phyloP scores from a whole-genome alignment of 495 filamentous ascomycete species.

The Xylaria palmicola region DNA sequence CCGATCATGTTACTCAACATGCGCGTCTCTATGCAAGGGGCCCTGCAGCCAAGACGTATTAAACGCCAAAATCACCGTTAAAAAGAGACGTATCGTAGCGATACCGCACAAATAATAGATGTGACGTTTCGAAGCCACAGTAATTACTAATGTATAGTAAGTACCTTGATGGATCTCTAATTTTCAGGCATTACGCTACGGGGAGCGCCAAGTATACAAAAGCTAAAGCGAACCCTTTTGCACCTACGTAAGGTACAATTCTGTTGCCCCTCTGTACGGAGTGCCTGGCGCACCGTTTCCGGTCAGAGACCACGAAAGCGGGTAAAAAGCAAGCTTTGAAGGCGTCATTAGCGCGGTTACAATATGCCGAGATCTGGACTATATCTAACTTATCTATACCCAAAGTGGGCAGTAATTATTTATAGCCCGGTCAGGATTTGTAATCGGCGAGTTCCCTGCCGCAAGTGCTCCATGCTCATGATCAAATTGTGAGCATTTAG shows the following conservation, averaged over 20 bases:
- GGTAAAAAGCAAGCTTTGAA: background rate
- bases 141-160: background rate
- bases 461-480: no score
- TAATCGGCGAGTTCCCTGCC: no score
- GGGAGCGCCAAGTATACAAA: background rate
- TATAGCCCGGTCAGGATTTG: no score
- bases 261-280: background rate
- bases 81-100: background rate
- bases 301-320: background rate
- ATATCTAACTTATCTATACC: no score
- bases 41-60: slow-evolving; percentile 5
- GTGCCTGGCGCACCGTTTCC: no score
- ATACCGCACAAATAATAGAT: background rate
- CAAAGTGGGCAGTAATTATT: no score
- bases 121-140: background rate
- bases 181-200: background rate
- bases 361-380: no score
- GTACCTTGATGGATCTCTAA: no score
- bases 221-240: background rate
- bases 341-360: background rate
- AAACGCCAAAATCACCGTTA: background rate
- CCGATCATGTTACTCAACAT: background rate
- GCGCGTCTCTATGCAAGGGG: background rate
- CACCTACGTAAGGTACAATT: background rate
- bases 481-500: no score